Percentiles rank a stretch among this genome's conserved stretches.
Conservation (phyloP, 345 rosid species). For the Citrus hindsii region DNA sequence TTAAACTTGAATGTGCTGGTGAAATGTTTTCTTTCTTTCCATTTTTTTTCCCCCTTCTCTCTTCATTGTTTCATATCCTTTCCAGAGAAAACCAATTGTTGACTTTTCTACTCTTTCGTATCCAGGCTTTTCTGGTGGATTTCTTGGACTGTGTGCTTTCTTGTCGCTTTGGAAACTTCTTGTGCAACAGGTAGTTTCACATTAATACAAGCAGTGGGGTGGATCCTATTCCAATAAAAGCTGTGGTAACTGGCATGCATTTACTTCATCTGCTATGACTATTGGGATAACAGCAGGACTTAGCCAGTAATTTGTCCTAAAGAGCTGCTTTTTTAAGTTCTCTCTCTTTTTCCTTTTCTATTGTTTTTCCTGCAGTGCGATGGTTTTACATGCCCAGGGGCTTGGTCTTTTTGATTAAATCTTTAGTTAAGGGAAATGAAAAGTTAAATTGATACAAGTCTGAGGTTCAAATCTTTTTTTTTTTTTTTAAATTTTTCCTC, state of each 20-base stretch:
- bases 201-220: background rate
- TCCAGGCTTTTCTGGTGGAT: conserved; percentile 91
- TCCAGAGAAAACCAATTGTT: background rate
- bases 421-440: background rate
- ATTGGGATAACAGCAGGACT: background rate
- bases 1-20: conserved; percentile 8
- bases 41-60: background rate
- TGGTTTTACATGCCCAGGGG: background rate
- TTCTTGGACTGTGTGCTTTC: conserved; percentile 86
- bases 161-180: conserved; percentile 92
- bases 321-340: background rate
- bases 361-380: background rate
- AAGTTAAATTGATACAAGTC: background rate
- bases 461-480: background rate
- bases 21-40: background rate
- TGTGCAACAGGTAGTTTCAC: conserved; percentile 74
- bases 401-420: background rate
- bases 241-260: background rate
- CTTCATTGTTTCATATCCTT: background rate
- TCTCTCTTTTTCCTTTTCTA: background rate
- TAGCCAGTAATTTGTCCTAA: background rate
- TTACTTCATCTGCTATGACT: background rate
- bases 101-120: conserved; percentile 12
- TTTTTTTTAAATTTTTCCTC: too few relatives aligned
- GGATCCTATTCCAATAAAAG: background rate